Evolutionary conservation across 1,284 basidiomycete genomes (phyloP), one percentile per base, ranked within the genome.

Genomic region (Ceratobasidium sp.): DNA sequence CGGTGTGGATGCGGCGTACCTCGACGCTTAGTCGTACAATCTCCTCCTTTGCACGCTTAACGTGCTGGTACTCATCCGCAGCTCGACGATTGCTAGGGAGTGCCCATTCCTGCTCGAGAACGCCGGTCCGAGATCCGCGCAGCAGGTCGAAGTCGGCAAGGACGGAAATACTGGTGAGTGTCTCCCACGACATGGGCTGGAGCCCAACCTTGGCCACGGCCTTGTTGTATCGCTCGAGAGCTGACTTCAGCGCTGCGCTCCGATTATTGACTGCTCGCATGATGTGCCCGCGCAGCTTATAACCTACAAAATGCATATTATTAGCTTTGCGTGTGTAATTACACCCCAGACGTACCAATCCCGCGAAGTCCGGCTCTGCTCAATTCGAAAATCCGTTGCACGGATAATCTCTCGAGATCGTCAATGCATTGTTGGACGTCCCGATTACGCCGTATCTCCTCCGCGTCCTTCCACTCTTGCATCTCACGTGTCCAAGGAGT

Each of bases 261-360:
- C 64, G 64, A 10, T 35, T 23, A 6, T 12, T 48, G 14, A 65
- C 4, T 38, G 64, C 35, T n/a, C n/a, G 10, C 64, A 65, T 65
- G 7, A 65, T 46, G 23, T 65, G 64, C 23, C 2, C 18, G 20
- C 64, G 64, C 18, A 65, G 5, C 38, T 65, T 65, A 41, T 65
- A 65, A 6, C 64, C 64, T 65, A 46, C 10, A 33, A 38, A 12
- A 41, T 38, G n/a, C n/a, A n/a, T 8, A 54, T 20, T 3, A 23
- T 54, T 54, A 65, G 4, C 2, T 2, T 1, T 4, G 1, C 14
- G 23, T 12, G 18, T 12, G 23, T 20, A 23, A 20, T 1, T 65
- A 65, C 3, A 16, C 2, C 4, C 20, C 16, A 2, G 16, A 44
- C 23, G 10, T 65, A 48, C 64, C 23, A 44, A 14, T 2, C 6